Conservation (phyloP, 495 filamentous ascomycete species). For the Opeltia flavorubescens region DNA sequence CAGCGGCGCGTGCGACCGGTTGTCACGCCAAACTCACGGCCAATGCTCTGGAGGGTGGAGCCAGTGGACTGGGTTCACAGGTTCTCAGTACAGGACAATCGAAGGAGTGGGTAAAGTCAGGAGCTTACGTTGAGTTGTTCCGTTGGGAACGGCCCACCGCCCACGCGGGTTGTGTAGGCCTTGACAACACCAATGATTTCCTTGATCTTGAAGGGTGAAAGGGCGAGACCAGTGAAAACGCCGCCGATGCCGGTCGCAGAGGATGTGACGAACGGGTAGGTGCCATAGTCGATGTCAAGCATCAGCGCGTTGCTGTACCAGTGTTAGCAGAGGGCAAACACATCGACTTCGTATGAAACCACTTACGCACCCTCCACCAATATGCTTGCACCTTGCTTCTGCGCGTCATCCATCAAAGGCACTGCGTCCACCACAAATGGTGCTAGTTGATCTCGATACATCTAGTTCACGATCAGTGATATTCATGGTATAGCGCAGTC, state of each 20-base stretch:
- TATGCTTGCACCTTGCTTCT: conserved; percentile 45
- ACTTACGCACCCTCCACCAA: conserved; percentile 59
- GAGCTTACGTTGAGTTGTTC: conserved; percentile 48
- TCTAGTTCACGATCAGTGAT: background rate
- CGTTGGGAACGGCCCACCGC: conserved; percentile 71
- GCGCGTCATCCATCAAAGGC: conserved; percentile 38
- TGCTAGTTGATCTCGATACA: conserved; percentile 50
- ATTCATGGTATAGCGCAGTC: background rate
- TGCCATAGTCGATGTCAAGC: conserved; percentile 63
- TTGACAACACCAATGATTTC: conserved; percentile 77
- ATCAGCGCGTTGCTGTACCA: conserved; percentile 50
- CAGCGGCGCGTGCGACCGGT: conserved; percentile 75
- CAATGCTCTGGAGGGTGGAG: conserved; percentile 48
- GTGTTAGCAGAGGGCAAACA: background rate
- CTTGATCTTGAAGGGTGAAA: conserved; percentile 37
- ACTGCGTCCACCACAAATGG: conserved; percentile 56
- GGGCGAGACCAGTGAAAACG: conserved; percentile 54
- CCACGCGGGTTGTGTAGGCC: conserved; percentile 54
- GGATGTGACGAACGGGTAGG: conserved; percentile 75
- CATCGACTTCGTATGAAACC: background rate
- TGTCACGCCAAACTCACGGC: conserved; percentile 63
- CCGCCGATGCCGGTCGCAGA: conserved; percentile 65
- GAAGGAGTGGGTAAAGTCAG: background rate
- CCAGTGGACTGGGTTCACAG: conserved; percentile 24
- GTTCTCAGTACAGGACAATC: background rate